Conservation (phyloP, 2,329 filamentous ascomycete species). For the Pseudogymnoascus sp. region DNA sequence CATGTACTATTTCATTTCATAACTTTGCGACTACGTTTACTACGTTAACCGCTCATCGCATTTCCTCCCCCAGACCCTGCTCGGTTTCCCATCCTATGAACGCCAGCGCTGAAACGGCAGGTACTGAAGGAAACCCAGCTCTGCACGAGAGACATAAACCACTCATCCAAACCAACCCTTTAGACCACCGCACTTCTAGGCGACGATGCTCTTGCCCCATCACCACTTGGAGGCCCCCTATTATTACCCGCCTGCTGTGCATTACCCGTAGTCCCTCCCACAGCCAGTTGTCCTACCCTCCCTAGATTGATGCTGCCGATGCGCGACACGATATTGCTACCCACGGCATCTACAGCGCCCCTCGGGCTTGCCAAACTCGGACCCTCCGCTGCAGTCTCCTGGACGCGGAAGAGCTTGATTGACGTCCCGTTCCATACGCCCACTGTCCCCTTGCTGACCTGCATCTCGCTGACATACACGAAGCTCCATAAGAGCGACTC, state of each 20-base stretch:
- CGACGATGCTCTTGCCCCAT: slow-evolving; percentile 6
- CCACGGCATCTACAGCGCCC: slow-evolving; percentile 87
- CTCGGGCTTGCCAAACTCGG: slow-evolving; percentile 77
- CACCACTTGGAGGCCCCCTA: slow-evolving; percentile 19
- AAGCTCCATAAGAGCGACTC: slow-evolving; percentile 91
- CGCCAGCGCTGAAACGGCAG: slow-evolving; percentile 14
- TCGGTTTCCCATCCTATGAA: slow-evolving; percentile 9
- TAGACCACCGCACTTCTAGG: neutral
- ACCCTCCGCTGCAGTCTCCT: slow-evolving; percentile 71
- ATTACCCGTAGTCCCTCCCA: slow-evolving; percentile 23
- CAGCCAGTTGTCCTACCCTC: slow-evolving; percentile 15
- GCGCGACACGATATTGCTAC: slow-evolving; percentile 77
- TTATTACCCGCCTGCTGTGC: slow-evolving; percentile 16
- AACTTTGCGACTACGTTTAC: neutral
- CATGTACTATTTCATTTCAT: neutral
- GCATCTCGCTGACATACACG: slow-evolving; percentile 84
- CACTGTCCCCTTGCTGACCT: slow-evolving; percentile 74
- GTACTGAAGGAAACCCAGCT: slow-evolving; percentile 9
- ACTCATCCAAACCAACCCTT: neutral
- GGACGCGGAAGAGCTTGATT: slow-evolving; percentile 82
- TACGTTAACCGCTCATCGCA: neutral
- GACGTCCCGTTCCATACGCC: slow-evolving; percentile 90
- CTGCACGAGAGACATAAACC: neutral
- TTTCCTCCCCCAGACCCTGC: neutral
- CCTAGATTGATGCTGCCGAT: slow-evolving; percentile 60